A percentile compares a stretch with the other conserved stretches of the same genome.
Evolutionary conservation across 2,329 filamentous ascomycete species (phyloP).

Genomic region (Trichothecium sympodiale): DNA sequence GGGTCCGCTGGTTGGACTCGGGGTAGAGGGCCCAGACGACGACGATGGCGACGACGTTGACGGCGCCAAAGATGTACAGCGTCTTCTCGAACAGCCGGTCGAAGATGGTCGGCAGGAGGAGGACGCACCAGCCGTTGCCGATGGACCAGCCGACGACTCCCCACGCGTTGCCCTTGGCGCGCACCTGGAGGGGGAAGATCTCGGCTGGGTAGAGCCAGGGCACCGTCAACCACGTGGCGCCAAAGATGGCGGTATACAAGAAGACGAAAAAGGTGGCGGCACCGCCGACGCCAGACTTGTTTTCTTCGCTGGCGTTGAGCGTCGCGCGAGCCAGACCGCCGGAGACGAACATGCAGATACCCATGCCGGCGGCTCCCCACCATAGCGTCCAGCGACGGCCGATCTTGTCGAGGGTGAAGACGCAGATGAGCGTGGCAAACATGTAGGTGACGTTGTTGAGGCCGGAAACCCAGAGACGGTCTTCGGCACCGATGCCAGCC

Average conservation of each 20-base stretch:
- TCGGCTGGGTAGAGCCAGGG: constrained; percentile 59
- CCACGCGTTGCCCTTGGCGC: constrained; percentile 66
- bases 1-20: constrained; percentile 60
- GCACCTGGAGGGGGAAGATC: constrained; percentile 60
- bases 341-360: constrained; percentile 56
- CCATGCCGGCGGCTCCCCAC: constrained; percentile 54
- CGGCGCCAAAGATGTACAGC: constrained; percentile 60
- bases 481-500: constrained; percentile 49
- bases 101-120: constrained; percentile 52
- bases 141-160: constrained; percentile 69
- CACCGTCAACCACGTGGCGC: constrained; percentile 37
- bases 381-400: constrained; percentile 59
- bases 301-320: constrained; percentile 31
- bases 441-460: constrained; percentile 39
- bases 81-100: constrained; percentile 56
- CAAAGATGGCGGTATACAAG: constrained; percentile 31
- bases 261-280: constrained; percentile 64
- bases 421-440: constrained; percentile 56
- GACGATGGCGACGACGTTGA: constrained; percentile 53
- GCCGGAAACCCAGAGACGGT: constrained; percentile 54
- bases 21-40: constrained; percentile 67
- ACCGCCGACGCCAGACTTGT: constrained; percentile 38
- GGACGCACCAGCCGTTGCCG: constrained; percentile 53
- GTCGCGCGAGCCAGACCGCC: constrained; percentile 47
- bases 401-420: constrained; percentile 59